These are phyloP conservation scores for Agaricus subrufescens DNA, from an alignment of 768 basidiomycete genomes.

Conservation along the genomic window DNA sequence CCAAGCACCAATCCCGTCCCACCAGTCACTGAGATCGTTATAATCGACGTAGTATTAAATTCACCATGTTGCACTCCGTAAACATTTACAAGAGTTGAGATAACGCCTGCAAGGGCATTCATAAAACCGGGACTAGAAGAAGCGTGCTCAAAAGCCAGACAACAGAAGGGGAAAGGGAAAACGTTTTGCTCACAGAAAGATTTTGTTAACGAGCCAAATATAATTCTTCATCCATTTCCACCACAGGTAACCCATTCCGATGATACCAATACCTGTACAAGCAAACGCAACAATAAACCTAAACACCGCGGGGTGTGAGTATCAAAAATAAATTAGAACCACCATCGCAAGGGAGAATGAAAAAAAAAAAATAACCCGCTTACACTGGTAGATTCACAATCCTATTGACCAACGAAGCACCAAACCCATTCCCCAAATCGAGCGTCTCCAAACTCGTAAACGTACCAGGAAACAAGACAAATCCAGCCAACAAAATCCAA, in stretches of 20 bases:
- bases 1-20: conserved; percentile 36
- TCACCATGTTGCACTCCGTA: conserved; percentile 45
- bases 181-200: conserved; percentile 42
- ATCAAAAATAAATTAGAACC: background rate
- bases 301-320: conserved; percentile 28
- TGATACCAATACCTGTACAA: conserved; percentile 48
- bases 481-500: conserved; percentile 60
- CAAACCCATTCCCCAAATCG: conserved; percentile 23
- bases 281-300: conserved; percentile 53
- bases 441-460: conserved; percentile 43
- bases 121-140: conserved; percentile 46
- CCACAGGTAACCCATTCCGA: conserved; percentile 56
- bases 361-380: conserved; percentile 13
- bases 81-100: conserved; percentile 49
- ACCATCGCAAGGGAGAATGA: background rate
- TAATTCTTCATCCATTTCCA: conserved; percentile 58
- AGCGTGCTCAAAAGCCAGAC: no score
- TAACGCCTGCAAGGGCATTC: conserved; percentile 51
- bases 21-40: conserved; percentile 45
- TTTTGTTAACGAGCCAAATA: conserved; percentile 51
- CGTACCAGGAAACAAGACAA: conserved; percentile 59
- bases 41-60: conserved; percentile 35
- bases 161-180: background rate
- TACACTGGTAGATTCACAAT: conserved; percentile 44
- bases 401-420: conserved; percentile 26